Evolutionary conservation across 2,329 filamentous ascomycete genomes (phyloP), one percentile per base, ranked within the genome.

Genomic region (Neonectria ditissima): DNA sequence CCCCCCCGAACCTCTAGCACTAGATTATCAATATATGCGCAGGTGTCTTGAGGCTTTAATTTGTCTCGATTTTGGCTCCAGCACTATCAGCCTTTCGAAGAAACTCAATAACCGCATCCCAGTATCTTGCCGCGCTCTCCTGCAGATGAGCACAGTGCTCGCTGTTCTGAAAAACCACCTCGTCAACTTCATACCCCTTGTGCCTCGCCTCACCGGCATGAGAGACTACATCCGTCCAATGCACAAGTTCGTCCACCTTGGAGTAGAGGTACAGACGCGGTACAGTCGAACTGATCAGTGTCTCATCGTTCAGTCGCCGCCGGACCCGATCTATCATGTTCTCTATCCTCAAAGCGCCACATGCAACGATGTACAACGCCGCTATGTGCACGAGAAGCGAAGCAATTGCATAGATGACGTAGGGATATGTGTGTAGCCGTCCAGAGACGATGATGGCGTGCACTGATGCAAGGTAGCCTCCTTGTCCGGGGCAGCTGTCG

Each of bases 261-360:
- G 57, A 60, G 43, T 60, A 55, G 5, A 60, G n/a, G 51, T 60
- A 60, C 10, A 60, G 10, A 9, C 51, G 30, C 22, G 51, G 43
- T 20, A 55, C 28, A 2, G 5, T 43, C 6, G 32, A 3, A 20
- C 32, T 16, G n/a, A 60, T 30, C 39, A 52, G n/a, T 22, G 32
- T 4, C 26, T 28, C 28, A 30, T 60, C 58, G 14, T 60, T 60
- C 9, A 60, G 44, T 28, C 58, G 58, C 24, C 43, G 28, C 5
- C 58, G 30, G 11, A 60, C 50, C 41, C 58, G 51, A 13, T 60
- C 58, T 4, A 41, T 51, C 22, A 55, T 50, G 13, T 34, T 60
- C 16, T 47, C 30, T 3, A 60, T 32, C 2, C 51, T 51, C 2
- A 55, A 24, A 1, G 28, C 10, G 11, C 43, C 32, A 11, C 43